Evolutionary conservation across 2,329 filamentous ascomycete species (phyloP).

Genomic region (Passalora sequoiae): DNA sequence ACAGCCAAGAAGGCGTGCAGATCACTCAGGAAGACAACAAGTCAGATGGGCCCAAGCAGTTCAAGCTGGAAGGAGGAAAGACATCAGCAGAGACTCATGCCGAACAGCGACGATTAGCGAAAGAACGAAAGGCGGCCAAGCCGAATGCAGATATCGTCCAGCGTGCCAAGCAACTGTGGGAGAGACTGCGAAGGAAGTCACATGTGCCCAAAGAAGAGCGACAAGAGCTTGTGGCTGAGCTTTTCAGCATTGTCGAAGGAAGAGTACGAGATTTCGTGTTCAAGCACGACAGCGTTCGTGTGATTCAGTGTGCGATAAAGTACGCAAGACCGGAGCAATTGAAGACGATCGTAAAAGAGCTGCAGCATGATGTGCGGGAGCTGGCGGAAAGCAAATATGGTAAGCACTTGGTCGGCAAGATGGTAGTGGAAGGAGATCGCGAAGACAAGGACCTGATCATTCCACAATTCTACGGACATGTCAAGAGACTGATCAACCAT

Average conservation of each 20-base stretch:
- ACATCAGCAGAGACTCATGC: conserved; percentile 81
- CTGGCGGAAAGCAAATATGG: conserved; percentile 93
- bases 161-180: conserved; percentile 95
- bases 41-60: conserved; percentile 29
- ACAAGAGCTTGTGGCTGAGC: conserved; percentile 77
- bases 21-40: conserved; percentile 13
- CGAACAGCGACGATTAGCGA: conserved; percentile 83
- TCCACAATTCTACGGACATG: conserved; percentile 89
- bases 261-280: conserved; percentile 92
- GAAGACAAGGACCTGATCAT: conserved; percentile 86
- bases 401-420: conserved; percentile 94
- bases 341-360: conserved; percentile 77
- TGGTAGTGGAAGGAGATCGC: conserved; percentile 84
- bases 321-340: conserved; percentile 83
- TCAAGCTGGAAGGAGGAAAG: conserved; percentile 43
- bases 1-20: conserved; percentile 12
- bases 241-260: conserved; percentile 87
- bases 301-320: conserved; percentile 94
- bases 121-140: conserved; percentile 86
- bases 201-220: conserved; percentile 87
- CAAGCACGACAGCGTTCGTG: conserved; percentile 96
- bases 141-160: conserved; percentile 85
- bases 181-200: conserved; percentile 84
- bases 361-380: conserved; percentile 76
- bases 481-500: conserved; percentile 90